phyloP scores from a whole-genome alignment of 2,329 filamentous ascomycete genomes.

The Ophidiomyces ophidiicola region DNA sequence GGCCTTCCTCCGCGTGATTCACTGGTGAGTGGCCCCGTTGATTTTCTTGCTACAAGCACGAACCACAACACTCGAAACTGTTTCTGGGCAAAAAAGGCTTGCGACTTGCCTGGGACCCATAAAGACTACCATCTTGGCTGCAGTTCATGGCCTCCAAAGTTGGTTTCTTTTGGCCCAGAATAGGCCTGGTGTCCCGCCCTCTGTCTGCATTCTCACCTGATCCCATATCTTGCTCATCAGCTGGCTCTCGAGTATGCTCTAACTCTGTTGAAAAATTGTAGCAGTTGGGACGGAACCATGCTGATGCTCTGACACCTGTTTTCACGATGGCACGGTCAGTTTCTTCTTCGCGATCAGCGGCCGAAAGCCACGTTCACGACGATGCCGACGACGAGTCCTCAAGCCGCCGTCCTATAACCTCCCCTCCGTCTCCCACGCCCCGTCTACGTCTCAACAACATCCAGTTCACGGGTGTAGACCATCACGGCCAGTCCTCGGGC shows the following conservation, averaged over 20 bases:
- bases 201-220: background rate
- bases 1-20: no score
- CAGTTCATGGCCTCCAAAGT: no score
- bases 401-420: slow-evolving; percentile 12
- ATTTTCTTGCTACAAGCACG: no score
- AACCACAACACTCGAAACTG: no score
- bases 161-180: no score
- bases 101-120: background rate
- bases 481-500: slow-evolving; percentile 13
- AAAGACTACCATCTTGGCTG: background rate
- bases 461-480: slow-evolving; percentile 15
- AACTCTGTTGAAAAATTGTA: no score
- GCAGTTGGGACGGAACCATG: background rate
- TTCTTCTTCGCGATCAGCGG: slow-evolving; percentile 6
- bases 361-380: slow-evolving; percentile 5
- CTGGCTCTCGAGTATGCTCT: no score
- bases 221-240: background rate
- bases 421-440: slow-evolving; percentile 14
- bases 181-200: background rate
- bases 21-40: no score
- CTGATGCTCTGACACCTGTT: slow-evolving; percentile 4
- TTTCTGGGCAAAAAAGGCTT: background rate
- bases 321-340: slow-evolving; percentile 12
- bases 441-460: slow-evolving; percentile 9
- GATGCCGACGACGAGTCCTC: slow-evolving; percentile 10